Percentiles rank a stretch among this genome's conserved stretches.
phyloP scores from a whole-genome alignment of 768 basidiomycete genomes.

The Phylloporus sp. region DNA sequence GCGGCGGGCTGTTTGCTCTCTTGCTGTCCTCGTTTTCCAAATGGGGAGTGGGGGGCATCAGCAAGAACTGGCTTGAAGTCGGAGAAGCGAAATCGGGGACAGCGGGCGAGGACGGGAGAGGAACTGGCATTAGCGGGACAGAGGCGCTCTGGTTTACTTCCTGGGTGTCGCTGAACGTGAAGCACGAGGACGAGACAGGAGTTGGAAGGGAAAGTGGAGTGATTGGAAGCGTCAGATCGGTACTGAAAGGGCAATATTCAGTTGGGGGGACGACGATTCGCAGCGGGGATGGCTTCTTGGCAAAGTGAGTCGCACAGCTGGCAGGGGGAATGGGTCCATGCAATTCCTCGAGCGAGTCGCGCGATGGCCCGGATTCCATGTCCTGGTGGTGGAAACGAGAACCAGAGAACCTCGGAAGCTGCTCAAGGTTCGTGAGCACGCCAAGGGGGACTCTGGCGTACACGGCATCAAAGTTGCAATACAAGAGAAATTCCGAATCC shows the following conservation, averaged over 20 bases:
- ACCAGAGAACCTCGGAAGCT: neutral
- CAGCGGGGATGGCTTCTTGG: slow-evolving; percentile 19
- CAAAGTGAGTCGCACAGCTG: slow-evolving; percentile 9
- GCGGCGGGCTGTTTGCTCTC: slow-evolving; percentile 10
- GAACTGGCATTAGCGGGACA: slow-evolving; percentile 8
- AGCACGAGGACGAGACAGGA: slow-evolving; percentile 26
- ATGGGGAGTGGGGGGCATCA: slow-evolving; percentile 25
- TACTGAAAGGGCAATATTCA: slow-evolving; percentile 32
- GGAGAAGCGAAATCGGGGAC: slow-evolving; percentile 22
- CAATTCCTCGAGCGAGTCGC: slow-evolving; percentile 15
- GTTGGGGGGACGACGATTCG: slow-evolving; percentile 31
- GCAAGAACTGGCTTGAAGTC: slow-evolving; percentile 24
- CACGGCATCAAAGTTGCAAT: slow-evolving; percentile 21
- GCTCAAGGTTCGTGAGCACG: neutral
- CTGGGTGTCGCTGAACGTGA: slow-evolving; percentile 17
- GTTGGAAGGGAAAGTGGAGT: slow-evolving; percentile 25
- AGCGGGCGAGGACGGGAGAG: slow-evolving; percentile 3
- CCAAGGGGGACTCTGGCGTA: slow-evolving; percentile 22
- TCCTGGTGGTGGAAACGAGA: slow-evolving; percentile 3
- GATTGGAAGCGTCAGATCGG: slow-evolving; percentile 28
- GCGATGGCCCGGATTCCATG: slow-evolving; percentile 13
- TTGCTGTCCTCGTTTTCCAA: slow-evolving; percentile 7
- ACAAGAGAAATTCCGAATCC: neutral
- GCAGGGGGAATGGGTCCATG: neutral
- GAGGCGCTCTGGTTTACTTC: slow-evolving; percentile 9